Conservation (phyloP, 768 basidiomycete genomes). For the Leucocoprinus leucothites region DNA sequence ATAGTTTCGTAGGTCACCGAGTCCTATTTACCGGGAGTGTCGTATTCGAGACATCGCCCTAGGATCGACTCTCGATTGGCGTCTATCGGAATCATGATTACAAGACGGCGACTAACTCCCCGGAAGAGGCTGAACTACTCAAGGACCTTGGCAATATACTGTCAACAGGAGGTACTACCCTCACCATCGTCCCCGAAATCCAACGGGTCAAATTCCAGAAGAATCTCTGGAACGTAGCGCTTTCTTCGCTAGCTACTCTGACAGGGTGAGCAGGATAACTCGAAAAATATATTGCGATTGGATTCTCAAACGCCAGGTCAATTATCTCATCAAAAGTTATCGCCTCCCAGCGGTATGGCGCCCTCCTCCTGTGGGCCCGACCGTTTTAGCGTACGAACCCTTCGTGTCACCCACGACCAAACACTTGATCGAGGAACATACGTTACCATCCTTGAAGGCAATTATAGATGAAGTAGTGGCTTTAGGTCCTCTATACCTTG, state of each 20-base stretch:
- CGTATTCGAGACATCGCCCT: not conserved
- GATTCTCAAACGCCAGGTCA: not conserved
- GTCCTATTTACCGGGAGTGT: not conserved
- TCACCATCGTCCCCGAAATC: slow-evolving; percentile 52
- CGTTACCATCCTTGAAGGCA: slow-evolving; percentile 32
- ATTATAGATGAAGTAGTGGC: slow-evolving; percentile 37
- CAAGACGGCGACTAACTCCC: slow-evolving; percentile 37
- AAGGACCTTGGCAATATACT: slow-evolving; percentile 44
- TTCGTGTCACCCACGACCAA: slow-evolving; percentile 28
- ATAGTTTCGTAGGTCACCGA: slow-evolving; percentile 44
- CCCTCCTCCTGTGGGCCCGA: slow-evolving; percentile 34
- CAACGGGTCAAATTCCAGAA: slow-evolving; percentile 60
- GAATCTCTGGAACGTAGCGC: slow-evolving; percentile 62
- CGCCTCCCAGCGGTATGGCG: slow-evolving; percentile 52
- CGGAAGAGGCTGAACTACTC: slow-evolving; percentile 38
- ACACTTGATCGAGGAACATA: slow-evolving; percentile 27
- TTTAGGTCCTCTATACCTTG: slow-evolving; percentile 22
- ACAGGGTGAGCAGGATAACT: slow-evolving; percentile 29
- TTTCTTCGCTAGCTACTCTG: slow-evolving; percentile 51
- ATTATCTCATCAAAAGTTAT: slow-evolving; percentile 23
- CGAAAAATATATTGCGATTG: not conserved
- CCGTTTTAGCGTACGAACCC: slow-evolving; percentile 29
- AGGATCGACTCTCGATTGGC: slow-evolving; percentile 55
- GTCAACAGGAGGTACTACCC: slow-evolving; percentile 42
- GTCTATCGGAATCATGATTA: slow-evolving; percentile 47